Evolutionary conservation across 768 basidiomycete species (phyloP), one percentile per base, ranked within the genome.

Genomic region (Leccinum imitatum): DNA sequence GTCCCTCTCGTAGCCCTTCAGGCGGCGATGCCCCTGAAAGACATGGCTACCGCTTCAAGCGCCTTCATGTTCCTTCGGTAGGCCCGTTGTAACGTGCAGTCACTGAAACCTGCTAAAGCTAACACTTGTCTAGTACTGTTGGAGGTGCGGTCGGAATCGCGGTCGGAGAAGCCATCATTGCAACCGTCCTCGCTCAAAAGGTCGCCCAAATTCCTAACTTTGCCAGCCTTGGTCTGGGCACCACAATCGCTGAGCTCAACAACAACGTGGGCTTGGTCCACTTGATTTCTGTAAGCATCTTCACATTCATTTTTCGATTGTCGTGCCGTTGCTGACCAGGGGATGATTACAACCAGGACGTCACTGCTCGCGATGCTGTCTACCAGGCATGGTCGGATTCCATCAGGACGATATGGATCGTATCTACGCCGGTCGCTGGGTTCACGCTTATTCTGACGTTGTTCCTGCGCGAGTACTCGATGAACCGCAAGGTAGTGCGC

Each of bases 21-120:
- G 74, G 90, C 91, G 1, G 87, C 91, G 1, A 95, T 95, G 91
- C 93, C 93, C 0, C 67, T 91, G 15, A 87, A 85, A 65, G 90
- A 93, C 63, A 91, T 93, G 90, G 90, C 91, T 3, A 91, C 91
- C 2, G 85, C 84, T 56, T 91, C 91, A 0, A 77, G 82, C 1
- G 84, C 85, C 0, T 89, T 87, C 67, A 82, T 83, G 21, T 87
- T 94, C 67, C 75, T 93, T 63, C 81, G 88, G 84, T 86, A 69
- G 31, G 74, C 58, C 17, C 5, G 30, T 37, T 17, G 11, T 37
- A 8, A 14, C 13, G n/a, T 47, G 7, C 5, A 15, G 35, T 47
- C 5, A 13, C 19, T 4, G 48, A 19, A 11, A 33, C 48, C 1
- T 41, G 52, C 58, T 56, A 17, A 62, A n/a, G 39, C 33, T 50